phyloP scores from a whole-genome alignment of 441 rosid genomes.

The Dalechampia spathulata region DNA sequence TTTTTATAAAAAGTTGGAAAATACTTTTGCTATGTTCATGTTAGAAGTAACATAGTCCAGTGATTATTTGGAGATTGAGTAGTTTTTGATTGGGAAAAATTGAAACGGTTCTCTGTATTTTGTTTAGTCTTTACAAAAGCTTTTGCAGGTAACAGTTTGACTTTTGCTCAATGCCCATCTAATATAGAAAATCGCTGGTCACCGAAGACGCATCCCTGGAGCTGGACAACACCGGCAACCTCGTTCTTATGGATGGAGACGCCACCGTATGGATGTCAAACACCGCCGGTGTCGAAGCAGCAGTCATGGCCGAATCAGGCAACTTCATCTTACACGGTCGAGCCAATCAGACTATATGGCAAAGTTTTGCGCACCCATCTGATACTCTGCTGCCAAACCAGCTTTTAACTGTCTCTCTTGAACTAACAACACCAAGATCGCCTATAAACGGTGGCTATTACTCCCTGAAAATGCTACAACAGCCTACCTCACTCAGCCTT shows the following conservation, averaged over 20 bases:
- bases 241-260: slow-evolving; percentile 46
- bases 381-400: slow-evolving; percentile 88
- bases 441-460: slow-evolving; percentile 48
- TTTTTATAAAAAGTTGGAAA: too few relatives aligned
- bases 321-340: slow-evolving; percentile 54
- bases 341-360: slow-evolving; percentile 45
- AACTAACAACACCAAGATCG: slow-evolving; percentile 51
- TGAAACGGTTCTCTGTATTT: slow-evolving; percentile 14
- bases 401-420: slow-evolving; percentile 58
- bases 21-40: too few relatives aligned
- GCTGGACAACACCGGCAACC: slow-evolving; percentile 68
- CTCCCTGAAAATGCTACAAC: slow-evolving; percentile 79
- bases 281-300: slow-evolving; percentile 51
- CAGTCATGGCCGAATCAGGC: slow-evolving; percentile 69
- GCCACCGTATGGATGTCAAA: slow-evolving; percentile 65
- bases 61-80: too few relatives aligned
- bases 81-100: slow-evolving; percentile 8
- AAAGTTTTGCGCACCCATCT: slow-evolving; percentile 72
- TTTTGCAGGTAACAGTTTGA: slow-evolving; percentile 31
- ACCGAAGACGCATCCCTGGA: slow-evolving; percentile 59
- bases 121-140: slow-evolving; percentile 28
- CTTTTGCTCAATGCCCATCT: slow-evolving; percentile 38
- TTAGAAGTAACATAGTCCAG: too few relatives aligned
- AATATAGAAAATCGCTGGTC: slow-evolving; percentile 69
- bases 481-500: slow-evolving; percentile 75